These are phyloP conservation scores for Porpolomopsis calyptriformis DNA, from an alignment of 768 basidiomycete genomes.

Conservation along the genomic window DNA sequence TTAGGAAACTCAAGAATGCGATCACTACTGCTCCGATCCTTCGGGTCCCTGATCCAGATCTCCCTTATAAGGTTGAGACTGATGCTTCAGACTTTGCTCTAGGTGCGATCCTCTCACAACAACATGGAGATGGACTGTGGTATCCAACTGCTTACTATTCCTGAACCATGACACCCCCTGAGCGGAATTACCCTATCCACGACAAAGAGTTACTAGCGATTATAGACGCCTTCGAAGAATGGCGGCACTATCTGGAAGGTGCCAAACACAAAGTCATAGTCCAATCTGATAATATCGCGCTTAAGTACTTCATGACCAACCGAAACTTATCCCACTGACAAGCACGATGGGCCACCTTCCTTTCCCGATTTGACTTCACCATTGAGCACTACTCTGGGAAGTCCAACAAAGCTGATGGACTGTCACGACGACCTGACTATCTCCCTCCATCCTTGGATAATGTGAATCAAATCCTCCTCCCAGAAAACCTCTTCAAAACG, in stretches of 20 bases:
- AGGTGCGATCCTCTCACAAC: background rate
- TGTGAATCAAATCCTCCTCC: background rate
- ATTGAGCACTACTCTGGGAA: background rate
- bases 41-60: background rate
- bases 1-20: background rate
- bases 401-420: background rate
- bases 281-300: background rate
- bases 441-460: background rate
- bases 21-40: background rate
- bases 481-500: background rate
- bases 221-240: constrained; percentile 20
- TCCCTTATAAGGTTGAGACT: background rate
- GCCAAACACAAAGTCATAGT: background rate
- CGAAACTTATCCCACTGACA: background rate
- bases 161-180: constrained; percentile 19
- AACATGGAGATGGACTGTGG: constrained; percentile 1
- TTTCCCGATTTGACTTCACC: background rate
- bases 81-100: constrained; percentile 1
- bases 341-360: background rate
- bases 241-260: constrained; percentile 18
- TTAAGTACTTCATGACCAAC: background rate
- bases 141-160: constrained; percentile 14
- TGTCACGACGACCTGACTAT: too few relatives aligned
- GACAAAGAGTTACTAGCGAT: constrained; percentile 42
- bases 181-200: constrained; percentile 35